Base-by-base conservation (phyloP, 768 basidiomycete genomes). In the Pulveroboletus sp. region DNA sequence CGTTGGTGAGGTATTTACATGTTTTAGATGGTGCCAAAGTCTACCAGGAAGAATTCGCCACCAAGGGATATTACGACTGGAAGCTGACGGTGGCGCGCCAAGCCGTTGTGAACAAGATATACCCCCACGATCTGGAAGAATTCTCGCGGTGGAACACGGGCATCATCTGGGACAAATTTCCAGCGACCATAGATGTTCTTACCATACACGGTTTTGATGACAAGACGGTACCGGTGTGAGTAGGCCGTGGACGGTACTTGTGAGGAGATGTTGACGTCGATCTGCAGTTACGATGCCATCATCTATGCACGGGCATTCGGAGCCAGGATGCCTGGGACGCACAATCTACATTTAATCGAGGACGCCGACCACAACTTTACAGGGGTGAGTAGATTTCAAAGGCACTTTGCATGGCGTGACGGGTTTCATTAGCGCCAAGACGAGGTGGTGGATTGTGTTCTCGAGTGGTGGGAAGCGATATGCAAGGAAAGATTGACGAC, bases 341-440 rank as follows among this genome's bases (percentile, higher is more conserved):
- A 90, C 61, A 82, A 73, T 16, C 70, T 91, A 21, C 77, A 84
- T 60, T 69, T 85, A 21, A 68, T 89, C 33, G 90, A 91, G 63
- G 77, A 76, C 37, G 86, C 84, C 8, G 87, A 90, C 68, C 90
- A 91, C 61, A 91, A 90, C 66, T 86, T 84, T 57, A 81, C 79
- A 20, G 81, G 83, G 20, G 77, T 78, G 50, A 36, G 74, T 49
- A 21, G 6, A 27, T 23, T 43, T 29, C 25, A 27, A 29, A 29
- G 25, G 6, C 10, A 25, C 23, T 19, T 7, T 42, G 33, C 20
- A 13, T 27, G 16, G 21, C 24, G n/a, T 43, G 16, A 32, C 46
- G 29, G 42, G 25, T 46, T 29, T 32, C 33, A 25, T 37, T 52
- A 79, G 78, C 76, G 77, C 47, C 78, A 80, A 53, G 84, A 87